Conservation (phyloP, 179 eudicot species). For the Pouteria campechiana region DNA sequence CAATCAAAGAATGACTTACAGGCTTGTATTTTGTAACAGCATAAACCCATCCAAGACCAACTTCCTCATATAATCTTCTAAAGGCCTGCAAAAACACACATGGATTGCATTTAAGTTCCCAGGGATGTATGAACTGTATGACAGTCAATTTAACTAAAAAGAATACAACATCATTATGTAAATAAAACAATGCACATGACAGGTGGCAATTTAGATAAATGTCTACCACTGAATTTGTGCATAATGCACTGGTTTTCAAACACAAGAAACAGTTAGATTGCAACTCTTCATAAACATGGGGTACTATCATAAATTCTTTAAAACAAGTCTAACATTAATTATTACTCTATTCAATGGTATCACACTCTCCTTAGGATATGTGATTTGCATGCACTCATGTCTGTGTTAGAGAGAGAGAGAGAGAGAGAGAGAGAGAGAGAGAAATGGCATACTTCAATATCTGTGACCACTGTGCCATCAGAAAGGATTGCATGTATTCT, state of each 20-base stretch:
- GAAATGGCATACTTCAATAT: conserved; percentile 57
- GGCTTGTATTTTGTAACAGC: conserved; percentile 89
- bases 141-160: background rate
- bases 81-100: conserved; percentile 50
- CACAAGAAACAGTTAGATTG: no score
- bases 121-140: background rate
- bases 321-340: no score
- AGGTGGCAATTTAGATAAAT: no score
- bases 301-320: no score
- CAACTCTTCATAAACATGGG: no score
- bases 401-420: background rate
- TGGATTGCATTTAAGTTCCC: no score
- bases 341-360: no score
- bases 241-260: no score
- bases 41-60: conserved; percentile 94
- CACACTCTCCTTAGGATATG: no score
- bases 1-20: conserved; percentile 53
- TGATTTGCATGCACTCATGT: background rate
- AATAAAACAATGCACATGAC: no score
- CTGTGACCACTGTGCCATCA: conserved; percentile 82
- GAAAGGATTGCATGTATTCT: conserved; percentile 82
- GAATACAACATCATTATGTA: background rate
- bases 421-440: background rate
- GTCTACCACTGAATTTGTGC: no score
- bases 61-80: conserved; percentile 83